Base-by-base conservation (phyloP, 495 filamentous ascomycete species). In the Xylaria acuta region DNA sequence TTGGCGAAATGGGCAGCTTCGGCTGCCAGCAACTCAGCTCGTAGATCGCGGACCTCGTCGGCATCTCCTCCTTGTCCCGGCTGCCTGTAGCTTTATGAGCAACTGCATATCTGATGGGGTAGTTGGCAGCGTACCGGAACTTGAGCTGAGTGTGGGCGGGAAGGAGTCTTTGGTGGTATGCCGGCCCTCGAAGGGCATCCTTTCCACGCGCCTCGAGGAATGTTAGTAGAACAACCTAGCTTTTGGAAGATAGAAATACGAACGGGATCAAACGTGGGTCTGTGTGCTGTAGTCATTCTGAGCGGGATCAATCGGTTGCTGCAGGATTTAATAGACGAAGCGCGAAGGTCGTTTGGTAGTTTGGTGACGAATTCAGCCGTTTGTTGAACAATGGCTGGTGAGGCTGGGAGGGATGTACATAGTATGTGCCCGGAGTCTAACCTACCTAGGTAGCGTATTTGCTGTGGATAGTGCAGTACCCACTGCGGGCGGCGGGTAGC, bases 91-190 rank as follows among this genome's bases (percentile, higher is more conserved):
- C 18, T 20, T 36, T 32, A 14, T 71, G 5, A 70, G 69, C 20
- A 63, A 27, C 9, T 45, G 59, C 20, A 16, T 11, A 22, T n/a
- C 3, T n/a, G n/a, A 56, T 32, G n/a, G 45, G 40, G 5, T 40
- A 18, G 4, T 4, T 63, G 78, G 22, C 14, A 1, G 30, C 72
- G 32, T 87, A 92, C 90, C 94, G 89, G 71, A 91, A 90, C 83
- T 99, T 99, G 75, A 99, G 89, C 76, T 92, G 90, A 43, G 91
- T 98, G 78, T 98, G 90, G 12, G 96, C 96, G 5, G 96, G 97
- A 2, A 97, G 90, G 14, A 98, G 91, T 66, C 96, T 91, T 85
- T 98, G 96, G 81, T 99, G 96, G 83, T 98, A 98, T 70, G 96
- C 96, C 49, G 94, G 93, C 20, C 96, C 96, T 75, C 94, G 91